Evolutionary conservation across 805 yeast species (phyloP), one percentile per base, ranked within the genome.

Genomic region (Ogataea allantospora): DNA sequence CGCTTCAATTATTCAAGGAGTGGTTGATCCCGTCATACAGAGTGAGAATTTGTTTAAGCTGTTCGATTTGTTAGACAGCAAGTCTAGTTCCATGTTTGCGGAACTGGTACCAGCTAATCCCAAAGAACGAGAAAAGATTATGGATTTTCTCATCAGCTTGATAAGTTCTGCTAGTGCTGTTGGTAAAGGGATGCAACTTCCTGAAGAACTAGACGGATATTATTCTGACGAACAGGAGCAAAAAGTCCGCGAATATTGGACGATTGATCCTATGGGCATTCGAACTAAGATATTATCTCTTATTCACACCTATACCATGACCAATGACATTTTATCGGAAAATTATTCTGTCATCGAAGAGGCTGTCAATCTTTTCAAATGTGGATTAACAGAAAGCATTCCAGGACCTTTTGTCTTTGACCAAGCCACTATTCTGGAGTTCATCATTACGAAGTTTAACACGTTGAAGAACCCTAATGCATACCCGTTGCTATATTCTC

Each of bases 401-500:
- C 66, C 73, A 13, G 88, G 88, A 0, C 86, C 93, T 0, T 85
- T 83, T 57, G 78, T 73, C 7, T 71, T 83, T 41, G 60, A 63
- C 0, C 42, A 66, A 3, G 57, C 59, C 0, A 54, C 64, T 0
- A 66, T 78, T 6, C 38, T 77, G 19, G 57, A 61, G 43, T 77
- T 66, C 43, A 66, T 66, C 20, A 42, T 42, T 13, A 51, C 51
- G 44, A 76, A 65, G 43, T 38, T 63, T 48, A 43, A 48, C 42
- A 33, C 42, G 47, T 29, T 55, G 34, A 34, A 60, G 52, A 35
- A 48, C 29, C 20, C 48, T 35, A 44, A 63, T 42, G 56, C 74
- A 1, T 58, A 73, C 16, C 72, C 78, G 5, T 64, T 58, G 33
- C 57, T 73, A 27, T 73, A 67, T 40, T 63, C 70, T 16, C 50